Base-by-base conservation (phyloP, 106 monocot species). In the Dendrobium officinale region DNA sequence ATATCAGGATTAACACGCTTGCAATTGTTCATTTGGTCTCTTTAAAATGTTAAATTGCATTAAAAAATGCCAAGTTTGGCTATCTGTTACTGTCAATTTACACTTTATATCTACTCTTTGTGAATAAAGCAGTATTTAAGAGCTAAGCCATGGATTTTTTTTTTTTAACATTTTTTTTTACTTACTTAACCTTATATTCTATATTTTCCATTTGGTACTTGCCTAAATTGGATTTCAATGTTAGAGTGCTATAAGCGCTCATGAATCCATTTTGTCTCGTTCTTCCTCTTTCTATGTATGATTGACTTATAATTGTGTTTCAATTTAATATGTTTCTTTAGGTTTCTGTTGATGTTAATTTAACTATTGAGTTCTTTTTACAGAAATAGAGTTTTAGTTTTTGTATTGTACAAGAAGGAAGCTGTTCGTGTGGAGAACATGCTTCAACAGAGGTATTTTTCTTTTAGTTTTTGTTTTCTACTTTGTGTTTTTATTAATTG, bases 391-490 rank as follows among this genome's bases (percentile, higher is more conserved):
- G 95, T 98, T 58, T 81, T 98, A 64, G 91, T 98, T 81, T 98
- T 98, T 87, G 98, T 95, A 4, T 80, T 98, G 81, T 98, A 98
- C 85, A 98, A 98, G 88, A 98, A 92, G 78, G 98, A 98, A 90
- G 98, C 95, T 74, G 84, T 83, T 80, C 92, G 98, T 45, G 98
- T 98, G 49, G 98, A 98, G 87, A 86, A 44, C 31, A 98, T 95
- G 98, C 92, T 98, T 68, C 95, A 95, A 72, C 89, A 78, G 66
- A 94, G 89, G 98, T 98, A 88, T n/a, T 19, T 9, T 59, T 44
- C 18, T 26, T 74, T 27, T 31, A 7, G 29, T 3, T 58, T 45
- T 47, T 27, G 56, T 20, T 19, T 44, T 58, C 6, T 4, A 61
- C 5, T 42, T 26, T 45, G 16, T 81, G 37, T 37, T 37, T 55